Percentiles rank a stretch among this genome's conserved stretches.
phyloP scores from a whole-genome alignment of 2,329 filamentous ascomycete genomes.

The Scedosporium aurantiacum region DNA sequence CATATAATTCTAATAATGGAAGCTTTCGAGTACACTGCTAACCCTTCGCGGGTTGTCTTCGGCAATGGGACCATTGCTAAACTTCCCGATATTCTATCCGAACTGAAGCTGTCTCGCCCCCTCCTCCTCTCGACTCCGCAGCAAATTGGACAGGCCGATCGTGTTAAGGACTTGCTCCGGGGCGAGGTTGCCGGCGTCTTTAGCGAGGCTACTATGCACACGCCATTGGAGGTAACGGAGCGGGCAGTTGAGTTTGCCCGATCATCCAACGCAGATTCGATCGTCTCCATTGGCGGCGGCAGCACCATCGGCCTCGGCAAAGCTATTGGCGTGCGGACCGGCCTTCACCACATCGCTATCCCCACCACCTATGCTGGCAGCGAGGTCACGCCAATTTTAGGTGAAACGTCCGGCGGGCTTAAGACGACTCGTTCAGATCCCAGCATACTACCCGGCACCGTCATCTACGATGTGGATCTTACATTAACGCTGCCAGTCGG shows the following conservation, averaged over 20 bases:
- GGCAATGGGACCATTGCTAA: constrained; percentile 41
- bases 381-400: constrained; percentile 55
- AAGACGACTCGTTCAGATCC: constrained; percentile 48
- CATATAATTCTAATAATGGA: background rate
- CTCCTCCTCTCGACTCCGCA: constrained; percentile 46
- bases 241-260: constrained; percentile 38
- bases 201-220: constrained; percentile 51
- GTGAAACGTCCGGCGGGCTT: constrained; percentile 45
- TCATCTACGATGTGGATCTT: constrained; percentile 55
- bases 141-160: constrained; percentile 33
- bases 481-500: constrained; percentile 45
- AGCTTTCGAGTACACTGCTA: background rate
- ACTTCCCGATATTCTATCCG: constrained; percentile 27
- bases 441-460: constrained; percentile 47
- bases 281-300: constrained; percentile 51
- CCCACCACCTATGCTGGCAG: constrained; percentile 52
- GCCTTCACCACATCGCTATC: constrained; percentile 42
- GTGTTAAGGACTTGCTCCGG: constrained; percentile 8
- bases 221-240: constrained; percentile 45
- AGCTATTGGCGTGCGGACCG: constrained; percentile 42
- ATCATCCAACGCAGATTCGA: constrained; percentile 35
- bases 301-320: constrained; percentile 53
- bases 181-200: constrained; percentile 25
- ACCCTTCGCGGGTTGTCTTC: constrained; percentile 36
- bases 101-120: constrained; percentile 36